Evolutionary conservation across 176 grass and related monocot genomes (phyloP), one percentile per base, ranked within the genome.

Genomic region (Musa acuminata): DNA sequence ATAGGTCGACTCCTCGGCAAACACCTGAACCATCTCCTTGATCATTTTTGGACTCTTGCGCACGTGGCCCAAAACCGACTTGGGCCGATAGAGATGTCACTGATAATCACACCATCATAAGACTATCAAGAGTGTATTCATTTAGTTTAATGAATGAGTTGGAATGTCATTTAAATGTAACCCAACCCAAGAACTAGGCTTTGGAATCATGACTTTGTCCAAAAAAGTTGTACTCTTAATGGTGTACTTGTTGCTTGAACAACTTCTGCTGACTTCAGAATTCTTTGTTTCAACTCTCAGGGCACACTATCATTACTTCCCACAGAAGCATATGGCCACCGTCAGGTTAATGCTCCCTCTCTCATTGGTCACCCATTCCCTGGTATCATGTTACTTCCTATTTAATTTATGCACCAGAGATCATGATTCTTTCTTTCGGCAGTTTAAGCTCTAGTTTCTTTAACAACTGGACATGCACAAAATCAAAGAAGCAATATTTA

Each of bases 381-480:
- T 53, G 19, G 63, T 21, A 65, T 65, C 63, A 65, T 27, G 23
- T 27, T 24, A 65, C 63, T 26, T 26, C 23, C 24, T 26, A 21
- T 29, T 65, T 21, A 8, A 35, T 43, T 50, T 70, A 49, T 5
- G 35, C 67, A 70, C 67, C 20, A 48, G 74, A 80, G 23, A 87
- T 87, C 84, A 87, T 74, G 72, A 69, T 87, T 85, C 77, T 91
- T 50, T 70, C 85, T 87, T 85, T 87, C 80, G 73, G 68, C 77
- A 81, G 78, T 91, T 85, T 81, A 84, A 71, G 73, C 78, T 88
- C 72, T 88, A 86, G 60, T 62, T 88, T 92, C 80, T 79, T 88
- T 88, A 65, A 83, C 85, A 79, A 92, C 89, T 92, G 85, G 89
- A 88, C 85, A 88, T 85, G 85, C 76, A 82, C 75, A 85, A 85